Conservation (phyloP, 2,329 filamentous ascomycete genomes). For the Sporothrix dimorphospora region DNA sequence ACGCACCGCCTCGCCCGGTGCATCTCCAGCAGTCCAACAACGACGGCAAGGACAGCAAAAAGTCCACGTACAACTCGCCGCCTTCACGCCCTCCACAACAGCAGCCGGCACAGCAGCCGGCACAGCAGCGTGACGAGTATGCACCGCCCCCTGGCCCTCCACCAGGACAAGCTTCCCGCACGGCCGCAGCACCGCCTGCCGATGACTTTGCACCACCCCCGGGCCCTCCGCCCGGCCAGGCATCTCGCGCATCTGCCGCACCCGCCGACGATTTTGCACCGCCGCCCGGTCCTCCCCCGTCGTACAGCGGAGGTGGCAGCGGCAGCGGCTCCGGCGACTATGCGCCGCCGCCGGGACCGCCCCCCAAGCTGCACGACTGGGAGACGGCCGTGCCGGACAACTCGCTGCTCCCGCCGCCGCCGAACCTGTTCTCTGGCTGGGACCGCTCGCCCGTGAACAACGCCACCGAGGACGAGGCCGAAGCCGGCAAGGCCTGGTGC, state of each 20-base stretch:
- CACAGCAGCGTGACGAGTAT: slow-evolving; percentile 9
- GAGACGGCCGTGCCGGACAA: slow-evolving; percentile 71
- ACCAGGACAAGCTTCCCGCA: slow-evolving; percentile 14
- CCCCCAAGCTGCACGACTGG: slow-evolving; percentile 64
- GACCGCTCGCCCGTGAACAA: slow-evolving; percentile 71
- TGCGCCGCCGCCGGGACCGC: slow-evolving; percentile 42
- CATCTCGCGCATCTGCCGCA: slow-evolving; percentile 20
- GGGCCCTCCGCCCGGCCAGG: slow-evolving; percentile 7
- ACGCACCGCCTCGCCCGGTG: slow-evolving; percentile 15
- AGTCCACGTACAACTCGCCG: neutral
- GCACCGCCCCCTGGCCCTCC: slow-evolving; percentile 35
- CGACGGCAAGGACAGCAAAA: neutral
- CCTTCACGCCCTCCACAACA: slow-evolving; percentile 16
- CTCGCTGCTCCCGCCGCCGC: slow-evolving; percentile 71
- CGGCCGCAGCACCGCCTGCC: neutral
- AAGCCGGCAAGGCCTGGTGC: slow-evolving; percentile 70
- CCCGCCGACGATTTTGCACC: slow-evolving; percentile 34
- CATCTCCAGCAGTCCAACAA: neutral
- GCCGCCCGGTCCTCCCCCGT: slow-evolving; percentile 36
- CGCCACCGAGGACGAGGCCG: slow-evolving; percentile 51
- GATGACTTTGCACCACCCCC: slow-evolving; percentile 36
- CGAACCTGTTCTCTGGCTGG: slow-evolving; percentile 65
- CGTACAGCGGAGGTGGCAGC: slow-evolving; percentile 20
- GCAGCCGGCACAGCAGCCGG: slow-evolving; percentile 2
- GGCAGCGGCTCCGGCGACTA: slow-evolving; percentile 32